phyloP scores from a whole-genome alignment of 805 yeast species.

The Lipomyces orientalis region DNA sequence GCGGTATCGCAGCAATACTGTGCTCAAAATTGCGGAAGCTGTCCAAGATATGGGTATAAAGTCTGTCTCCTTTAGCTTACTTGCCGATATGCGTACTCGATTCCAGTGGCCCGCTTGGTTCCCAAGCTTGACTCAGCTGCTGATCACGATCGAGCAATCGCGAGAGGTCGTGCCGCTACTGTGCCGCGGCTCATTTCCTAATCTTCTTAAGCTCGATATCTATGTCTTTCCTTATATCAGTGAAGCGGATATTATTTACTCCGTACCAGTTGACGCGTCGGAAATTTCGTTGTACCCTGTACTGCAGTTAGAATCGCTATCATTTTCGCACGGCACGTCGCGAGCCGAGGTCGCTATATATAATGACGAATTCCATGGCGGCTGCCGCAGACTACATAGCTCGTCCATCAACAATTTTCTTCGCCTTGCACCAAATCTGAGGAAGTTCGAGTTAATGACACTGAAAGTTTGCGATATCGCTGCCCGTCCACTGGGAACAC shows the following conservation, averaged over 20 bases:
- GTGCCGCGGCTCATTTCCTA: slow-evolving; percentile 1
- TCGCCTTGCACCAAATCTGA: neutral
- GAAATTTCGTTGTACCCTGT: neutral
- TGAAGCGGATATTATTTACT: neutral
- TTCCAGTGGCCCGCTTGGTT: neutral
- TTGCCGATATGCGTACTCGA: neutral
- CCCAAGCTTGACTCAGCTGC: neutral
- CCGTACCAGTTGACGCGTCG: neutral
- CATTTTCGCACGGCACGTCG: slow-evolving; percentile 1
- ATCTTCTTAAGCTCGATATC: slow-evolving; percentile 3
- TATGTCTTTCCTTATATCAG: slow-evolving; percentile 1
- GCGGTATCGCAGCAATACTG: neutral
- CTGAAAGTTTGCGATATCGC: neutral
- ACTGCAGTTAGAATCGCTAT: neutral
- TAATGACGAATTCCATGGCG: slow-evolving; percentile 3
- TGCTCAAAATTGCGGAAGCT: neutral
- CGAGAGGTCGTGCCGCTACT: neutral
- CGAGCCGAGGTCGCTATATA: neutral
- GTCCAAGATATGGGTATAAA: neutral
- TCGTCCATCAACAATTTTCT: neutral
- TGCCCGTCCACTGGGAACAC: neutral
- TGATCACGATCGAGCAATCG: neutral
- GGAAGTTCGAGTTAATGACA: neutral
- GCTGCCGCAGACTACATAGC: slow-evolving; percentile 1
- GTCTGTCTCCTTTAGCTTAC: neutral